Base-by-base conservation (phyloP, 2,329 filamentous ascomycete species). In the Fusarium sp. region DNA sequence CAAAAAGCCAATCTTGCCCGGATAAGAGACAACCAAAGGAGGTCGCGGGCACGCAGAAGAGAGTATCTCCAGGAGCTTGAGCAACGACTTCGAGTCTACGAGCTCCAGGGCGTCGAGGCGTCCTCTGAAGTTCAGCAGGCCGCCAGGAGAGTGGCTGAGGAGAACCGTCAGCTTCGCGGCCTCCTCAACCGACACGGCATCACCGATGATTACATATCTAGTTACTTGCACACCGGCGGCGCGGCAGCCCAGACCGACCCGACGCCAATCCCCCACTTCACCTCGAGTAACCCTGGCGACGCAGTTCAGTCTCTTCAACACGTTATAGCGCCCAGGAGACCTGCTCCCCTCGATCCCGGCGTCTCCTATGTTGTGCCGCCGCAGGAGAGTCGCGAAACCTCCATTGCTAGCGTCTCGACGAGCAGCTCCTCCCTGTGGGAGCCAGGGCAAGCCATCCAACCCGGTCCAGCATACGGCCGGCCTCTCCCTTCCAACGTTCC, bases 1-100 rank as follows among this genome's bases (percentile, higher is more conserved):
- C 82, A 83, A 73, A 82, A 81, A 70, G 82, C 82, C 70, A 84
- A 84, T 66, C 78, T 84, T 75, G 82, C 82, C 71, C 91, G 93
- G 67, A 92, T 94, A 74, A 89, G 93, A 73, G 92, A 95, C 77
- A 95, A 95, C 77, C 93, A 95, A 80, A 88, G 93, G 65, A 90
- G 93, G 71, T 94, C 91, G n/a, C 90, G 93, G 62, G 92, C 92
- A 54, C 88, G 93, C 38, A 88, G 91, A 72, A 93, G 93, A 84
- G 92, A 94, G 78, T 94, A 95, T 79, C 83, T 94, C 42, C 86
- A 90, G 70, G 91, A 93, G 64, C 87, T 94, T 31, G 92, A 95
- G 81, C 84, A 87, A 63, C 90, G 90, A 69, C 77, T 83, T 38
- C 88, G 90, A 56, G 83, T 84, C 62, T 93, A 89, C 79, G 91